Evolutionary conservation across 2,329 filamentous ascomycete species (phyloP), one percentile per base, ranked within the genome.

Genomic region (Epichloe sp.): DNA sequence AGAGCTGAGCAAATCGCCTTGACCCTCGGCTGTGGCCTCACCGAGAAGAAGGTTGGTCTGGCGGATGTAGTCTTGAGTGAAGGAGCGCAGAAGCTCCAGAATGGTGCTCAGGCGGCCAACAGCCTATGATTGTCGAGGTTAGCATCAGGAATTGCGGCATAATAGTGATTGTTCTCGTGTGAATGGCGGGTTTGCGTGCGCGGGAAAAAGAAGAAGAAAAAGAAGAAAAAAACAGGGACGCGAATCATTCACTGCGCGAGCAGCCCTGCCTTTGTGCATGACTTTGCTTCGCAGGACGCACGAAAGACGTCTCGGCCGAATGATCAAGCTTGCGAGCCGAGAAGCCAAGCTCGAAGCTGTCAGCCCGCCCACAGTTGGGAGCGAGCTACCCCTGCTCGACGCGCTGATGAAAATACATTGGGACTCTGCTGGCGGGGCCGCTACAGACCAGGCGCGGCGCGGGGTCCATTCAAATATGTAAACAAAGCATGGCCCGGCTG

Each of bases 1-100:
- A 52, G 76, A 74, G 49, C 76, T 69, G 34, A 78, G 66, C 38
- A 70, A 58, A 48, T 70, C 67, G 37, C 71, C 70, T 35, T 66
- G 65, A 57, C 71, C 70, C 55, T 79, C 76, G 59, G 69, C 70
- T 47, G 72, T 74, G 60, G 70, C 76, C 71, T 78, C 81, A 58
- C 83, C 83, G 26, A 95, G 78, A 46, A 95, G 80, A 7, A 88
- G 82, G 66, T 90, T 88, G 59, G 86, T 89, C 74, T 95, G 88
- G 64, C 88, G 85, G 63, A 94, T 80, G 70, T 95, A 95, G 59
- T 90, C 87, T 61, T 81, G 78, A 57, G 86, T 84, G 60, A 95
- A 83, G 53, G 83, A 83, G 62, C 86, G 83, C 64, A 95, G 82
- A 41, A 88, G 79, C 54, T 83, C 81, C 62, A 90, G 81, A 48